Evolutionary conservation across 306 rosid species (phyloP).

Genomic region (Alnus glutinosa): DNA sequence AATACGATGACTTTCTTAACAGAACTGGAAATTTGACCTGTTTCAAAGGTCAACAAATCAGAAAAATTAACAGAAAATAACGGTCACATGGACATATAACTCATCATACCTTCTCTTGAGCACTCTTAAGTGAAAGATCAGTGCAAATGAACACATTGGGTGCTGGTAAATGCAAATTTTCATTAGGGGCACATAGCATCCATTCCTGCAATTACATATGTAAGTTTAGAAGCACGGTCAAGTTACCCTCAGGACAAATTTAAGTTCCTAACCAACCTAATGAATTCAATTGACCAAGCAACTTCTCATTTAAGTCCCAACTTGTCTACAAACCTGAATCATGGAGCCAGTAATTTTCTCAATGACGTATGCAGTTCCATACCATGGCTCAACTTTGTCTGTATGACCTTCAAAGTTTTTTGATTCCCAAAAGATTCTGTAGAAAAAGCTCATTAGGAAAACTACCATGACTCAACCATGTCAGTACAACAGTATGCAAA

Average conservation of each 20-base stretch:
- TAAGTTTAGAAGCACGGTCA: slow-evolving; percentile 21
- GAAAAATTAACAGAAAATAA: slow-evolving; percentile 19
- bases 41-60: slow-evolving; percentile 34
- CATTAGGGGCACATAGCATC: slow-evolving; percentile 70
- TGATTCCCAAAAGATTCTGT: slow-evolving; percentile 95
- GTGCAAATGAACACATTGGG: slow-evolving; percentile 80
- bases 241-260: not conserved
- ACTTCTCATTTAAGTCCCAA: slow-evolving; percentile 24
- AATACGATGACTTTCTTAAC: slow-evolving; percentile 63
- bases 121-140: slow-evolving; percentile 71
- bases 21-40: slow-evolving; percentile 79
- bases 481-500: slow-evolving; percentile 7
- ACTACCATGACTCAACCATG: slow-evolving; percentile 10
- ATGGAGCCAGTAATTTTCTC: slow-evolving; percentile 57
- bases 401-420: slow-evolving; percentile 71
- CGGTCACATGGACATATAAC: not conserved
- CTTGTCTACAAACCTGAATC: slow-evolving; percentile 58
- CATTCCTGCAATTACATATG: slow-evolving; percentile 62
- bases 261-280: slow-evolving; percentile 11
- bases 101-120: slow-evolving; percentile 55
- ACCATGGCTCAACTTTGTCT: slow-evolving; percentile 88
- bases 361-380: slow-evolving; percentile 76
- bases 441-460: slow-evolving; percentile 25
- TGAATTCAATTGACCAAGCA: slow-evolving; percentile 21
- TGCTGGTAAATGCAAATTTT: slow-evolving; percentile 77